These are phyloP conservation scores for Paecilomyces formosus DNA, from an alignment of 2,329 filamentous ascomycete genomes.

Conservation along the genomic window DNA sequence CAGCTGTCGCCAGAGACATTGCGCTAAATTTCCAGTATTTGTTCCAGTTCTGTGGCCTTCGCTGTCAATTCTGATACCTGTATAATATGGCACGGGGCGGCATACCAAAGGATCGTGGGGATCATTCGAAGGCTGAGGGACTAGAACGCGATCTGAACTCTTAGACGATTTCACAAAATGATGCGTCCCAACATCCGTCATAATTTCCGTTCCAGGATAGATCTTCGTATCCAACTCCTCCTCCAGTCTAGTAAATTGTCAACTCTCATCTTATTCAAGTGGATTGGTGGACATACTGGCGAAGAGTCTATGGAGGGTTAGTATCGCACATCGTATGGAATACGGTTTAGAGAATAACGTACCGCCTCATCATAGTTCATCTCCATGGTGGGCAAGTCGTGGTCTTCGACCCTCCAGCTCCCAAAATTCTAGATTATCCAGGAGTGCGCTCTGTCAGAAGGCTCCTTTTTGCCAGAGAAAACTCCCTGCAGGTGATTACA, in stretches of 20 bases:
- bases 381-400: conserved; percentile 33
- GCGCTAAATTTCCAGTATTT: conserved; percentile 42
- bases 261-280: conserved; percentile 10
- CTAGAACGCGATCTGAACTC: conserved; percentile 37
- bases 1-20: conserved; percentile 39
- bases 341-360: conserved; percentile 7
- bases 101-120: conserved; percentile 39
- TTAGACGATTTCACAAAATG: conserved; percentile 54
- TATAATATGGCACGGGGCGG: background rate
- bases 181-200: conserved; percentile 54
- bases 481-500: background rate
- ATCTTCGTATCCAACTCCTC: conserved; percentile 47
- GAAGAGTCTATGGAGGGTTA: conserved; percentile 10
- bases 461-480: background rate
- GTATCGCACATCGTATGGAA: background rate
- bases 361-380: conserved; percentile 41
- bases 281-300: conserved; percentile 10
- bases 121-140: conserved; percentile 44
- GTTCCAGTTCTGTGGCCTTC: conserved; percentile 39
- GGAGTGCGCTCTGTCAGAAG: background rate
- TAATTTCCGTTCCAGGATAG: conserved; percentile 52
- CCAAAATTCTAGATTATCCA: background rate
- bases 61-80: background rate
- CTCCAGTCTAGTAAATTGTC: conserved; percentile 41
- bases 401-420: background rate